Percentiles rank a stretch among this genome's conserved stretches.
These are phyloP conservation scores for Calocybe indica DNA, from an alignment of 768 basidiomycete genomes.

Conservation along the genomic window DNA sequence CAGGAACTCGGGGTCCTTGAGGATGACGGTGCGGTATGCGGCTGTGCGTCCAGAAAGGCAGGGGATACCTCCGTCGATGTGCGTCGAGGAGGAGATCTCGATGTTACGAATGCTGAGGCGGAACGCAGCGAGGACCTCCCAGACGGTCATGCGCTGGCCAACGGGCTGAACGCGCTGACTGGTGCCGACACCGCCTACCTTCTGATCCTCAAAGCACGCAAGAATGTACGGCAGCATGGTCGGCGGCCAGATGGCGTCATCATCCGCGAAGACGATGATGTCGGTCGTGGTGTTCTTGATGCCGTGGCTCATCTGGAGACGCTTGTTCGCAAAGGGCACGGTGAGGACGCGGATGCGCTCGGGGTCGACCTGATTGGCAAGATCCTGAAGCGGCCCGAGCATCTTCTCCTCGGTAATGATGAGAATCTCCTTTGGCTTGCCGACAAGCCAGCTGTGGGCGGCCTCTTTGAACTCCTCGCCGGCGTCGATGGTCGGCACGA, in stretches of 20 bases:
- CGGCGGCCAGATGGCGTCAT: conserved; percentile 94
- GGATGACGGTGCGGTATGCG: conserved; percentile 88
- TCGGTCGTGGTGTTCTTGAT: conserved; percentile 88
- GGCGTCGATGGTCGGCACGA: conserved; percentile 94
- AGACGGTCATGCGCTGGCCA: conserved; percentile 79
- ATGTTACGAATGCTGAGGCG: conserved; percentile 91
- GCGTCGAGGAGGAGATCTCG: conserved; percentile 83
- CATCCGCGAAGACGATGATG: conserved; percentile 92
- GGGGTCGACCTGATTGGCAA: conserved; percentile 85
- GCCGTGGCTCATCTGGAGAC: conserved; percentile 90
- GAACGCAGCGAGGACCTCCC: conserved; percentile 94
- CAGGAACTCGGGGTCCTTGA: conserved; percentile 91
- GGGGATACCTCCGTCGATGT: conserved; percentile 89
- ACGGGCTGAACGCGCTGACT: conserved; percentile 83
- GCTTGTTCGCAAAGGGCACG: conserved; percentile 91
- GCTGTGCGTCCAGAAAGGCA: conserved; percentile 92
- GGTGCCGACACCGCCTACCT: conserved; percentile 89
- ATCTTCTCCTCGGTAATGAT: conserved; percentile 83
- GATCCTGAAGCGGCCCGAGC: conserved; percentile 81
- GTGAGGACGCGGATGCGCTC: conserved; percentile 81
- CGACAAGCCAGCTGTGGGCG: conserved; percentile 87
- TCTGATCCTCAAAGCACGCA: conserved; percentile 93
- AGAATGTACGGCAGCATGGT: conserved; percentile 85
- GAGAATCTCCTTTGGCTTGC: conserved; percentile 78
- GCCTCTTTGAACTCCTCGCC: conserved; percentile 95